phyloP scores from a whole-genome alignment of 1,139 yeast genomes.

The Pichia sp. region DNA sequence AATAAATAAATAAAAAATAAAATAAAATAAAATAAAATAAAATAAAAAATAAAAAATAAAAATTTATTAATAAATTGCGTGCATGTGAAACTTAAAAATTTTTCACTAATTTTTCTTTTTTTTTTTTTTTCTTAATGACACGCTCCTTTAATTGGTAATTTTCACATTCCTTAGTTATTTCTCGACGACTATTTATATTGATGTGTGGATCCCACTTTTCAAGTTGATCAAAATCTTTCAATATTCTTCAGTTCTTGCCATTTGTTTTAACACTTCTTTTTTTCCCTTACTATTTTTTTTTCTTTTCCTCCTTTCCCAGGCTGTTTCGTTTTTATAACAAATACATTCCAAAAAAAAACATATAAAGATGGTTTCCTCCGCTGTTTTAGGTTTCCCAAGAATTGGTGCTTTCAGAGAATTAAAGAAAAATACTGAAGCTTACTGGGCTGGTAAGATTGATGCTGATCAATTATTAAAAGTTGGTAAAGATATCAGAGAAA shows the following conservation, averaged over 20 bases:
- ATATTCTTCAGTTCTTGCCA: no score
- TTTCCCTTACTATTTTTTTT: background rate
- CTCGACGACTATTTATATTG: no score
- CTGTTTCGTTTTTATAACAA: background rate
- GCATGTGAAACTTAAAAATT: background rate
- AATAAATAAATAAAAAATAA: no score
- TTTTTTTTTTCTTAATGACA: no score
- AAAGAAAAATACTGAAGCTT: constrained; percentile 96
- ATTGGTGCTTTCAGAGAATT: constrained; percentile 98
- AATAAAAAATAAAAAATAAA: no score
- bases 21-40: no score
- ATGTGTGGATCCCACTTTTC: no score
- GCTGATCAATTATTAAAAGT: constrained; percentile 84
- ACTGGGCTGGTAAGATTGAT: constrained; percentile 93
- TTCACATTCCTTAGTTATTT: no score
- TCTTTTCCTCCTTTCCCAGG: constrained; percentile 2
- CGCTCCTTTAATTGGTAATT: no score
- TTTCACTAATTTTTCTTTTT: background rate
- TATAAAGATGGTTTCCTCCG: constrained; percentile 97
- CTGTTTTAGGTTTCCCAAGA: constrained; percentile 99
- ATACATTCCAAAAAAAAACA: background rate
- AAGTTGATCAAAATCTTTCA: no score
- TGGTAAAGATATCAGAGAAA: constrained; percentile 92
- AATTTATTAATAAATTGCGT: no score
- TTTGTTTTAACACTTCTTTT: no score